These are phyloP conservation scores for Trametes sanguinea DNA, from an alignment of 768 basidiomycete species.

Conservation along the genomic window DNA sequence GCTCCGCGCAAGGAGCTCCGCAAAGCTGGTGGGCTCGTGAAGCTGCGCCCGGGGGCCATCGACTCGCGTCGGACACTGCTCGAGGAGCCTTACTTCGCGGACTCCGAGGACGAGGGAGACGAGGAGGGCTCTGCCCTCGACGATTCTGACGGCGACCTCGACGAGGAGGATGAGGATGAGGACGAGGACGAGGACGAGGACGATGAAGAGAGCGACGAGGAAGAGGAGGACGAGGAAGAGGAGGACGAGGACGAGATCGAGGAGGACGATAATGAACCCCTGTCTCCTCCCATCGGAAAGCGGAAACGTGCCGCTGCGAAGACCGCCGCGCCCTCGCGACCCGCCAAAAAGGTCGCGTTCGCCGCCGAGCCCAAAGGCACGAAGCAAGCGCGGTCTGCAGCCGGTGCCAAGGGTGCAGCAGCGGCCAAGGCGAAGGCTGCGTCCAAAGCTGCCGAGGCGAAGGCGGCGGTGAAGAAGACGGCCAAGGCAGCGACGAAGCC, in stretches of 20 bases:
- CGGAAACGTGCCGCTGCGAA: conserved; percentile 32
- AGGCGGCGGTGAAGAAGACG: conserved; percentile 12
- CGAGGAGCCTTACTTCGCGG: conserved; percentile 42
- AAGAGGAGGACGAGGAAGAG: conserved; percentile 41
- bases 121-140: conserved; percentile 33
- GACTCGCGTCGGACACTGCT: conserved; percentile 47
- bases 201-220: conserved; percentile 36
- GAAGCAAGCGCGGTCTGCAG: conserved; percentile 30
- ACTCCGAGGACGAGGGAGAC: conserved; percentile 41
- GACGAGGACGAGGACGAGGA: conserved; percentile 41
- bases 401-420: conserved; percentile 25
- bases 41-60: conserved; percentile 41
- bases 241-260: conserved; percentile 43
- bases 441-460: conserved; percentile 3
- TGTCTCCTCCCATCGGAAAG: conserved; percentile 32
- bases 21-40: conserved; percentile 51
- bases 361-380: conserved; percentile 31
- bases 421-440: conserved; percentile 3
- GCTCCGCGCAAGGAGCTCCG: conserved; percentile 68
- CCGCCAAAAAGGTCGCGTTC: conserved; percentile 39
- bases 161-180: conserved; percentile 43
- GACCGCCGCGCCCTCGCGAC: conserved; percentile 19
- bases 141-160: conserved; percentile 37
- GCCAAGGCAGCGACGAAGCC: conserved; percentile 22
- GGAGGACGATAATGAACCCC: conserved; percentile 45